Evolutionary conservation across 805 yeast species (phyloP).

Genomic region (Candida ovalis): DNA sequence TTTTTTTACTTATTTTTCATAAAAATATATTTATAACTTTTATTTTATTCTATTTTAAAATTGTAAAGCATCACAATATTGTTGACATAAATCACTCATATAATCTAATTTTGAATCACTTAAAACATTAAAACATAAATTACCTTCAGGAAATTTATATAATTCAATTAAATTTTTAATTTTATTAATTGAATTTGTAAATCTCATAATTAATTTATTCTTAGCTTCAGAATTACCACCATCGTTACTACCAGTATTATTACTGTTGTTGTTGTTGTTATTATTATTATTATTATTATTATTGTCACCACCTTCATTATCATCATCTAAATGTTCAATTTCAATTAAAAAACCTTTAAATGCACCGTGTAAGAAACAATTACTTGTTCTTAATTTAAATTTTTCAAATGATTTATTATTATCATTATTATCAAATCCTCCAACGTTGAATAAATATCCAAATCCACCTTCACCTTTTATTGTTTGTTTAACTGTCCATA

Average conservation of each 20-base stretch:
- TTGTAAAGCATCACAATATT: constrained; percentile 37
- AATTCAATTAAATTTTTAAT: constrained; percentile 30
- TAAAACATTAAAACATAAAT: constrained; percentile 34
- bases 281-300: constrained; percentile 13
- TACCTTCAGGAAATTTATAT: constrained; percentile 35
- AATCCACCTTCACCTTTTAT: constrained; percentile 75
- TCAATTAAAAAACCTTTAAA: constrained; percentile 70
- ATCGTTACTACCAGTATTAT: too few species aligned
- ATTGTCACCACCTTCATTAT: constrained; percentile 9
- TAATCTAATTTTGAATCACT: constrained; percentile 35
- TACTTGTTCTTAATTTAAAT: constrained; percentile 58
- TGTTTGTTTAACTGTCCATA: constrained; percentile 68
- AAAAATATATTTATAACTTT: too few species aligned
- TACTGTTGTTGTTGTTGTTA: constrained; percentile 9
- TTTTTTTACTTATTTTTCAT: too few species aligned
- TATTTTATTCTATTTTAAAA: constrained; percentile 15
- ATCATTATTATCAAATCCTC: constrained; percentile 17
- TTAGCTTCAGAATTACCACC: constrained; percentile 19
- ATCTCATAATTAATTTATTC: constrained; percentile 27
- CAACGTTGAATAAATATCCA: constrained; percentile 49
- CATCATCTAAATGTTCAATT: constrained; percentile 39
- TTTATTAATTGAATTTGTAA: constrained; percentile 31
- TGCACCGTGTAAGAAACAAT: constrained; percentile 68
- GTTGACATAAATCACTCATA: constrained; percentile 36
- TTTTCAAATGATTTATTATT: constrained; percentile 34